Conservation (phyloP, 2,329 filamentous ascomycete genomes). For the Orbilia brochopaga region DNA sequence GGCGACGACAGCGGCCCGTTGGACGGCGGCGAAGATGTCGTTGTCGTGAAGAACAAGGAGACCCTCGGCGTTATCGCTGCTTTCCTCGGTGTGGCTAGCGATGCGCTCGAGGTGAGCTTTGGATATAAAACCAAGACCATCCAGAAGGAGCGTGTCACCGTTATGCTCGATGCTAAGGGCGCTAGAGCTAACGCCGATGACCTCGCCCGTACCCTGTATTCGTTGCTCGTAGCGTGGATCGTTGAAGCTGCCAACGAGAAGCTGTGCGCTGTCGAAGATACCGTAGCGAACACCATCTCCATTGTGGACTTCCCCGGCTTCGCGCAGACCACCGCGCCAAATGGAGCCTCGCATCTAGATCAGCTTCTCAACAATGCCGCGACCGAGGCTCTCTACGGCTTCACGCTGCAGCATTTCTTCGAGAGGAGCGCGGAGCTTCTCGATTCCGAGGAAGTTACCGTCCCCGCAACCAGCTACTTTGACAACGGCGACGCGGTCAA, state of each 20-base stretch:
- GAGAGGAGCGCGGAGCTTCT: conserved; percentile 91
- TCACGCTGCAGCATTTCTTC: conserved; percentile 94
- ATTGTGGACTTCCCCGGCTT: conserved; percentile 98
- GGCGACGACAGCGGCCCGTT: conserved; percentile 95
- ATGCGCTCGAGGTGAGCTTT: conserved; percentile 83
- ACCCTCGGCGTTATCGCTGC: conserved; percentile 83
- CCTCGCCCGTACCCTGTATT: conserved; percentile 89
- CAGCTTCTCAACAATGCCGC: conserved; percentile 95
- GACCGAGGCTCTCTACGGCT: conserved; percentile 88
- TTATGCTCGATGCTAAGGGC: conserved; percentile 92
- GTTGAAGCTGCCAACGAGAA: conserved; percentile 91
- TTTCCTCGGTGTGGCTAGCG: conserved; percentile 84
- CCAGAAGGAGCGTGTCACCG: conserved; percentile 93
- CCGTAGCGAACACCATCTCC: conserved; percentile 90
- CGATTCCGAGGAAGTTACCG: conserved; percentile 89
- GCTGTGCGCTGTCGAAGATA: conserved; percentile 83
- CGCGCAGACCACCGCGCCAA: conserved; percentile 77
- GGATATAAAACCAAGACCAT: conserved; percentile 98
- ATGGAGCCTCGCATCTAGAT: conserved; percentile 75
- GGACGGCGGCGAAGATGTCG: conserved; percentile 85
- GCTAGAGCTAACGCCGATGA: conserved; percentile 92
- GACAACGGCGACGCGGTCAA: conserved; percentile 95
- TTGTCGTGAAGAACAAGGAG: conserved; percentile 91
- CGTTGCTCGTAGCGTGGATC: conserved; percentile 88
- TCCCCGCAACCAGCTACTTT: conserved; percentile 93